These are phyloP conservation scores for Salvia hispanica DNA, from an alignment of 257 asterid species.

Conservation along the genomic window DNA sequence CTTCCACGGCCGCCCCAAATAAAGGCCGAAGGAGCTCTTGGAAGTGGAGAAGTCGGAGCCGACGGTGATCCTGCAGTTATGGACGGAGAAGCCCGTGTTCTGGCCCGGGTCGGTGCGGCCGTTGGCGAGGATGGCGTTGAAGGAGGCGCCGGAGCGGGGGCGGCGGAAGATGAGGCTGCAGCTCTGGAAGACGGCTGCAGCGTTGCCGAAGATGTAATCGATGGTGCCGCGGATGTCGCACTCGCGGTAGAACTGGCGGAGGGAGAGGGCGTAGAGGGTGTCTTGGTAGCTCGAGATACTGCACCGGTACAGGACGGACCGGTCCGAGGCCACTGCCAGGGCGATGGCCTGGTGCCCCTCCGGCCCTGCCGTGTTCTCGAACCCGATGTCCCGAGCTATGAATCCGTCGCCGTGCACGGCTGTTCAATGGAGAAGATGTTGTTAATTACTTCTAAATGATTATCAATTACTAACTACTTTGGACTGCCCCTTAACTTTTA, in stretches of 20 bases:
- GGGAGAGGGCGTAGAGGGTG: constrained; percentile 58
- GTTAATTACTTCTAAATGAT: too few relatives aligned
- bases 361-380: constrained; percentile 59
- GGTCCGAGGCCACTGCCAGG: constrained; percentile 44
- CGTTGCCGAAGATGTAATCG: constrained; percentile 55
- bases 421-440: background rate
- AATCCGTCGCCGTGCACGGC: constrained; percentile 45
- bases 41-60: constrained; percentile 43
- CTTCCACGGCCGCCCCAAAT: constrained; percentile 68
- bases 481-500: too few relatives aligned
- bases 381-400: constrained; percentile 48
- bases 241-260: constrained; percentile 50
- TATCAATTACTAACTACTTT: too few relatives aligned
- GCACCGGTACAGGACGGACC: constrained; percentile 45
- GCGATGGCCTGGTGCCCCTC: constrained; percentile 56
- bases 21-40: constrained; percentile 30
- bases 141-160: constrained; percentile 43
- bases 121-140: constrained; percentile 54
- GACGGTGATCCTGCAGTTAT: constrained; percentile 43
- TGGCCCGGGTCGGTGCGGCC: constrained; percentile 68
- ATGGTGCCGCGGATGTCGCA: constrained; percentile 50
- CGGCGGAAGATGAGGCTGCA: constrained; percentile 46
- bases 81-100: constrained; percentile 62
- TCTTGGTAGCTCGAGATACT: constrained; percentile 49
- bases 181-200: constrained; percentile 42